Evolutionary conservation across 495 filamentous ascomycete genomes (phyloP).

Genomic region (Penicillium egyptiacum): DNA sequence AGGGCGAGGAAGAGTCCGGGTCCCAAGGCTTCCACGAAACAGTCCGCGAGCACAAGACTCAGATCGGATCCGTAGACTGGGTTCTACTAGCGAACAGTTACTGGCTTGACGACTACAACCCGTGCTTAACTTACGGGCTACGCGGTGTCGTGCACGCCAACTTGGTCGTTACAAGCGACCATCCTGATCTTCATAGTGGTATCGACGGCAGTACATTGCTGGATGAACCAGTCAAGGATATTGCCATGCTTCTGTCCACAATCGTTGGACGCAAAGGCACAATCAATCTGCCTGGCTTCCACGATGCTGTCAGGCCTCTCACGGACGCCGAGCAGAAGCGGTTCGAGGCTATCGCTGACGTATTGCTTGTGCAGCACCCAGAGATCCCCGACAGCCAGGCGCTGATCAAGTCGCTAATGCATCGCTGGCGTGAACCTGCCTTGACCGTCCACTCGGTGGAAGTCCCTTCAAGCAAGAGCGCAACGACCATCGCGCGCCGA

Average conservation of each 20-base stretch:
- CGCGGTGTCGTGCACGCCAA: slow-evolving; percentile 95
- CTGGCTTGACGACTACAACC: slow-evolving; percentile 94
- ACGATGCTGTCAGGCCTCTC: slow-evolving; percentile 74
- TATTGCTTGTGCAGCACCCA: slow-evolving; percentile 69
- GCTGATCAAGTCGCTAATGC: slow-evolving; percentile 78
- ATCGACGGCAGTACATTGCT: slow-evolving; percentile 89
- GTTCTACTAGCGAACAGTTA: slow-evolving; percentile 95
- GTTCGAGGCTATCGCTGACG: slow-evolving; percentile 79
- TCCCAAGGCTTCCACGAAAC: slow-evolving; percentile 84
- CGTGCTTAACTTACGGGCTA: slow-evolving; percentile 91
- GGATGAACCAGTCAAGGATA: slow-evolving; percentile 86
- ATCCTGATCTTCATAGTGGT: slow-evolving; percentile 90
- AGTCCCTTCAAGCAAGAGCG: slow-evolving; percentile 58
- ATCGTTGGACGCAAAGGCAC: slow-evolving; percentile 66
- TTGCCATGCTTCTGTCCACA: slow-evolving; percentile 75
- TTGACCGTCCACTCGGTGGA: slow-evolving; percentile 91
- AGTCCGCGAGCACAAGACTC: slow-evolving; percentile 71
- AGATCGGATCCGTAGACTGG: slow-evolving; percentile 89
- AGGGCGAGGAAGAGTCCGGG: slow-evolving; percentile 95
- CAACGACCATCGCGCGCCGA: slow-evolving; percentile 83
- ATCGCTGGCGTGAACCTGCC: slow-evolving; percentile 93
- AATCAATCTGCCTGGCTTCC: slow-evolving; percentile 71
- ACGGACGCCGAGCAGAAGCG: slow-evolving; percentile 74
- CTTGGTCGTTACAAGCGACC: slow-evolving; percentile 76
- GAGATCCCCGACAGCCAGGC: slow-evolving; percentile 63